phyloP scores from a whole-genome alignment of 768 basidiomycete genomes.

The Megacollybia marginata region DNA sequence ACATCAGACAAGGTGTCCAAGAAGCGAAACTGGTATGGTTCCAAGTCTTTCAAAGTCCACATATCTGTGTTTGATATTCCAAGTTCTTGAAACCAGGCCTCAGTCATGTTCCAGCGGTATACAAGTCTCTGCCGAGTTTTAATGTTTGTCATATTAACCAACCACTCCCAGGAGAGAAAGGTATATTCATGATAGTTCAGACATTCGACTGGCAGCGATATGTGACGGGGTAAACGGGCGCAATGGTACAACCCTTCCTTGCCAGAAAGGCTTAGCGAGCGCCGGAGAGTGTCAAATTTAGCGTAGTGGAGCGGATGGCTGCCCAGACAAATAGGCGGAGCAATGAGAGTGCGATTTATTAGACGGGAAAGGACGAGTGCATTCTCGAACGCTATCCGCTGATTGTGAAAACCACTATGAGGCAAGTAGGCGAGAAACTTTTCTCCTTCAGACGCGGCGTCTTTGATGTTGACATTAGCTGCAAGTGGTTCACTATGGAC shows the following conservation, averaged over 20 bases:
- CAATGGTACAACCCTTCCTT: conserved; percentile 52
- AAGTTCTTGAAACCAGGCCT: conserved; percentile 39
- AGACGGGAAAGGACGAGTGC: conserved; percentile 64
- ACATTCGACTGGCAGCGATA: conserved; percentile 48
- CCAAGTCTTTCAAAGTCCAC: conserved; percentile 41
- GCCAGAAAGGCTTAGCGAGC: conserved; percentile 36
- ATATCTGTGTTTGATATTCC: conserved; percentile 31
- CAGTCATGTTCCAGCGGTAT: conserved; percentile 42
- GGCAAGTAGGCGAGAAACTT: conserved; percentile 70
- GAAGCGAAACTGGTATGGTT: conserved; percentile 60
- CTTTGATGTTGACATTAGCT: conserved; percentile 23
- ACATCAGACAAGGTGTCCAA: conserved; percentile 32
- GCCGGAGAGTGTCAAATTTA: conserved; percentile 41
- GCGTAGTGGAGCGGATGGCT: conserved; percentile 52
- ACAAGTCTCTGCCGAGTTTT: conserved; percentile 32
- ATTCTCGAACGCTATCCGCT: conserved; percentile 82
- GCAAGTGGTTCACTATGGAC: conserved; percentile 7
- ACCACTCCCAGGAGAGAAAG: conserved; percentile 60
- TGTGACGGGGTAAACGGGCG: conserved; percentile 21
- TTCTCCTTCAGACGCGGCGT: conserved; percentile 15
- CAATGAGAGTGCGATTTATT: conserved; percentile 70
- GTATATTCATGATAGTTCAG: conserved; percentile 54
- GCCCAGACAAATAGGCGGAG: conserved; percentile 72
- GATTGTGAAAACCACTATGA: conserved; percentile 82
- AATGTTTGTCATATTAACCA: conserved; percentile 47